Percentiles rank a stretch among this genome's conserved stretches.
These are phyloP conservation scores for Antitrichia curtipendula DNA, from an alignment of 225 moss, liverwort and hornwort species.

Conservation along the genomic window DNA sequence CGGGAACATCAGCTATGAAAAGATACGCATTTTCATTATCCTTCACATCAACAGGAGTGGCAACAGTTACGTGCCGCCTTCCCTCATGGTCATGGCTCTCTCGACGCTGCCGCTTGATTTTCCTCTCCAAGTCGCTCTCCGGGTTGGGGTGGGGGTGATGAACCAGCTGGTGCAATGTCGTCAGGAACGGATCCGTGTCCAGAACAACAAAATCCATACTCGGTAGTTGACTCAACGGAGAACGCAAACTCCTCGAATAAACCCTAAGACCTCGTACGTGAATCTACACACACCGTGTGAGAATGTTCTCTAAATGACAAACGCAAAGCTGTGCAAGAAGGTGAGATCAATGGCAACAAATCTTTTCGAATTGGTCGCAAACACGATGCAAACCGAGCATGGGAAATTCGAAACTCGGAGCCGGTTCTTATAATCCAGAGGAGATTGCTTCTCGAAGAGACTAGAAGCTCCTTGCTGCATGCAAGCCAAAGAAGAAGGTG, in stretches of 20 bases:
- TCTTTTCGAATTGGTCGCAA: background rate
- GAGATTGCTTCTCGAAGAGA: background rate
- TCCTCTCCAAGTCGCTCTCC: slow-evolving; percentile 1
- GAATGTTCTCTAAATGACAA: background rate
- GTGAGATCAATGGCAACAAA: background rate
- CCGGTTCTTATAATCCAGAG: background rate
- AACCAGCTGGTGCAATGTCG: slow-evolving; percentile 21
- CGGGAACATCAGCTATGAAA: slow-evolving; percentile 31
- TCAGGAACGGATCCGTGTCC: slow-evolving; percentile 17
- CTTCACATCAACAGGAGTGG: slow-evolving; percentile 36
- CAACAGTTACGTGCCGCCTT: slow-evolving; percentile 3
- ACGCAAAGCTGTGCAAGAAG: background rate
- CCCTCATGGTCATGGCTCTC: background rate
- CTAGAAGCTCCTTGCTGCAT: background rate
- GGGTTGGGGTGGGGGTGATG: background rate
- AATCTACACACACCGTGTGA: background rate
- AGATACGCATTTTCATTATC: slow-evolving; percentile 10
- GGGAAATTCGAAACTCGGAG: background rate
- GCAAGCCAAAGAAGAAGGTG: background rate
- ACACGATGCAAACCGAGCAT: too few species aligned
- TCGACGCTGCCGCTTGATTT: slow-evolving; percentile 1
- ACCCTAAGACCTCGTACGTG: background rate
- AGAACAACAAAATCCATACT: slow-evolving; percentile 8
- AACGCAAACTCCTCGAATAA: background rate
- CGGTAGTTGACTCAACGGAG: background rate